Evolutionary conservation across 164 flowering plant genomes (phyloP).

Genomic region (Euptelea pleiosperma): DNA sequence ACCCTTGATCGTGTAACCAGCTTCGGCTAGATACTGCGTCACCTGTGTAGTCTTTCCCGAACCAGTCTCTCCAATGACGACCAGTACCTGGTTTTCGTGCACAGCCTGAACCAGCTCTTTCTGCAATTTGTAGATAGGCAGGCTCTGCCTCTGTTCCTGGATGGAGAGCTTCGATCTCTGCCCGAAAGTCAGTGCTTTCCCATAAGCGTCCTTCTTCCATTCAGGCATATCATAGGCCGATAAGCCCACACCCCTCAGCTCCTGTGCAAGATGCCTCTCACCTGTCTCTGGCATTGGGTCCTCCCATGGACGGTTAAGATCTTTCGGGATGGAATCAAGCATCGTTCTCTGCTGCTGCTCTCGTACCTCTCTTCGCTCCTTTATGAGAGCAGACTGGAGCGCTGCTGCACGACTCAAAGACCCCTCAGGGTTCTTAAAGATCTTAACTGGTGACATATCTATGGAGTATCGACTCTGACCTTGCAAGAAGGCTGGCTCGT

Average conservation of each 20-base stretch:
- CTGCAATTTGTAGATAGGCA: conserved; percentile 85
- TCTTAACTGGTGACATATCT: conserved; percentile 94
- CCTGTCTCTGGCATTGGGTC: conserved; percentile 99
- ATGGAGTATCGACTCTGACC: conserved; percentile 80
- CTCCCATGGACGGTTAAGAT: conserved; percentile 98
- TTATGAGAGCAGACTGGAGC: conserved; percentile 84
- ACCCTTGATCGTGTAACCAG: conserved; percentile 87
- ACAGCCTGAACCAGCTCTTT: conserved; percentile 88
- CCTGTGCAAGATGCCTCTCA: conserved; percentile 97
- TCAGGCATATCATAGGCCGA: conserved; percentile 98
- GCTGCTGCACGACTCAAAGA: conserved; percentile 96
- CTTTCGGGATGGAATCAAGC: conserved; percentile 96
- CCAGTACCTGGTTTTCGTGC: conserved; percentile 87
- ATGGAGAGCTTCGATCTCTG: conserved; percentile 93
- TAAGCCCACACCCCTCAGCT: conserved; percentile 90
- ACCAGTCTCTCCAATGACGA: conserved; percentile 94
- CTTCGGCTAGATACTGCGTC: conserved; percentile 91
- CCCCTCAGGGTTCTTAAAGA: conserved; percentile 94
- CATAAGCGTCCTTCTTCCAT: conserved; percentile 97
- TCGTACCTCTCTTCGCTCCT: conserved; percentile 88
- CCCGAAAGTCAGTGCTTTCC: conserved; percentile 84
- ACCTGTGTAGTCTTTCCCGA: conserved; percentile 97
- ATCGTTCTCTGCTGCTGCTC: conserved; percentile 93
- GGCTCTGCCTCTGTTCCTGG: conserved; percentile 91
- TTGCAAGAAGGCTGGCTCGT: conserved; percentile 81